Conservation (phyloP, 805 yeast genomes). For the Candida vartiovaarae region DNA sequence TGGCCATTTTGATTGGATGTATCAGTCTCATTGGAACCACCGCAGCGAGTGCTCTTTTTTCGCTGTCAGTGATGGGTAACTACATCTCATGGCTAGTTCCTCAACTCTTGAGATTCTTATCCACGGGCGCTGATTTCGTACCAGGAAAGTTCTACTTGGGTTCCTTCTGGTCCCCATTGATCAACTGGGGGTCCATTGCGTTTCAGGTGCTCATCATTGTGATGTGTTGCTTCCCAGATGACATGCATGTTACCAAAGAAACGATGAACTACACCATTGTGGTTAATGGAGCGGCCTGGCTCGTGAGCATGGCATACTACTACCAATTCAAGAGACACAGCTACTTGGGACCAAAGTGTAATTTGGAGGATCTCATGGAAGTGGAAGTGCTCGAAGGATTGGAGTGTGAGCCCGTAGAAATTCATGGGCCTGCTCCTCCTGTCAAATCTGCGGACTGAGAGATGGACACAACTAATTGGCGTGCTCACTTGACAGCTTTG, state of each 20-base stretch:
- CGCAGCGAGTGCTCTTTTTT: constrained; percentile 39
- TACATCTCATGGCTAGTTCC: constrained; percentile 38
- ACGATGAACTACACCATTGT: constrained; percentile 71
- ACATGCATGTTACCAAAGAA: constrained; percentile 17
- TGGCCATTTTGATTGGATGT: constrained; percentile 32
- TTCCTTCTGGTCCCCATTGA: too few relatives aligned
- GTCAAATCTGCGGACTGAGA: neutral
- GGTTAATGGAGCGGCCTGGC: constrained; percentile 57
- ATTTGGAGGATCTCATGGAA: constrained; percentile 31
- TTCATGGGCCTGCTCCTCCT: constrained; percentile 1
- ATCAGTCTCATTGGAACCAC: constrained; percentile 34
- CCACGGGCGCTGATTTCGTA: constrained; percentile 42
- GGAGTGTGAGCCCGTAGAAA: constrained; percentile 12
- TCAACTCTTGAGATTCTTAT: constrained; percentile 31
- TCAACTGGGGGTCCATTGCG: constrained; percentile 36
- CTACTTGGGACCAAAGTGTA: constrained; percentile 49
- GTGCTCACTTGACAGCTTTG: too few relatives aligned
- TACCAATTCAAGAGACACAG: constrained; percentile 42
- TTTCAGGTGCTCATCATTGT: constrained; percentile 50
- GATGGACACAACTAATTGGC: too few relatives aligned
- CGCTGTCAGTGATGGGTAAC: constrained; percentile 39
- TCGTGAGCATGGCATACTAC: constrained; percentile 46
- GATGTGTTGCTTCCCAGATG: constrained; percentile 54
- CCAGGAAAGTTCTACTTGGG: constrained; percentile 72
- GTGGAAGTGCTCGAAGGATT: constrained; percentile 16